phyloP scores from a whole-genome alignment of 495 filamentous ascomycete genomes.

The Penicillium turbatum region DNA sequence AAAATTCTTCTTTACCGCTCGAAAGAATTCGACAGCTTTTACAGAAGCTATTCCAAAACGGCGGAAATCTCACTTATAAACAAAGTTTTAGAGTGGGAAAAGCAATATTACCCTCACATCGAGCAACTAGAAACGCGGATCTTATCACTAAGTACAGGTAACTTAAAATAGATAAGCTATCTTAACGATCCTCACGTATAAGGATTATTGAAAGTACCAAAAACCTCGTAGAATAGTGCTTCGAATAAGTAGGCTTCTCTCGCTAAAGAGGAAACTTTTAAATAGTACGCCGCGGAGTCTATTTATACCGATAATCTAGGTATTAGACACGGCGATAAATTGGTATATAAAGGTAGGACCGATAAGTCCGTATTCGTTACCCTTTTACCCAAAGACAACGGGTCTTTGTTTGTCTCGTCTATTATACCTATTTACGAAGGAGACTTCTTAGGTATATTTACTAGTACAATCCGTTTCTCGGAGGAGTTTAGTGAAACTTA shows the following conservation, averaged over 20 bases:
- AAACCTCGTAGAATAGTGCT: conserved; percentile 14
- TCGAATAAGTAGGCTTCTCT: conserved; percentile 7
- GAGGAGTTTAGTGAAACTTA: conserved; percentile 7
- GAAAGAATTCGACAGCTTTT: conserved; percentile 22
- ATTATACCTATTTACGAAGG: conserved; percentile 13
- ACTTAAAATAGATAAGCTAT: not conserved
- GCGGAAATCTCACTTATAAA: conserved; percentile 15
- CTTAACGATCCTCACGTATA: conserved; percentile 4
- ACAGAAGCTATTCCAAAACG: conserved; percentile 9
- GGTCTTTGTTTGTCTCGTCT: conserved; percentile 8
- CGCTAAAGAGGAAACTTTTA: conserved; percentile 9
- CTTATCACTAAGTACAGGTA: not conserved
- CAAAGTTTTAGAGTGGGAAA: conserved; percentile 12
- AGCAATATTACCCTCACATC: conserved; percentile 13
- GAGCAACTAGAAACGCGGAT: conserved; percentile 17
- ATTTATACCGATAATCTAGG: conserved; percentile 3
- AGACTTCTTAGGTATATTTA: conserved; percentile 22
- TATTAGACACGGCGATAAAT: not conserved
- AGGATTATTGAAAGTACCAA: conserved; percentile 8
- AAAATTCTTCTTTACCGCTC: conserved; percentile 19
- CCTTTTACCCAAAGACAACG: conserved; percentile 10
- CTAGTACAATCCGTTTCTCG: conserved; percentile 20
- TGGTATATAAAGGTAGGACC: not conserved
- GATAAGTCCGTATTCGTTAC: conserved; percentile 16
- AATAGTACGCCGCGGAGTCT: not conserved